Base-by-base conservation (phyloP, 2,329 filamentous ascomycete genomes). In the Neodidymelliopsis sp. region DNA sequence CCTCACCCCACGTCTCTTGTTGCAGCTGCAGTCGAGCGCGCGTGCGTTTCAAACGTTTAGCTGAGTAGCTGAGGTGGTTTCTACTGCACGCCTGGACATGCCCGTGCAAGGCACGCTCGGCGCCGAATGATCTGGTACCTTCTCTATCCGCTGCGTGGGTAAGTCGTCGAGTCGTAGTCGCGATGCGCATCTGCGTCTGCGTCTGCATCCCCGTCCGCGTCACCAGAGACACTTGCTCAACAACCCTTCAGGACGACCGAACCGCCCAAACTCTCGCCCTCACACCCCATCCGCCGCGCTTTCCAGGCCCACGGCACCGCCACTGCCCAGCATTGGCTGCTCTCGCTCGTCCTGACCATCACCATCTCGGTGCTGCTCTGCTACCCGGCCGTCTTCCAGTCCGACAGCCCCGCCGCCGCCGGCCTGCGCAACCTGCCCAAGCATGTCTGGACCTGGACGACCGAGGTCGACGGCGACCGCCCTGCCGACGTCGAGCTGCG, bases 371-470 rank as follows among this genome's bases (percentile, higher is more conserved):
- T 87, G 34, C 75, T 87, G 41, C 81, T 91, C 44, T 83, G 87
- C 53, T 92, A 90, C 63, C 88, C 88, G 6, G 86, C 90, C 42
- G 81, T 89, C 15, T 91, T 90, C 66, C 82, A 92, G 39, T 88
- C 88, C 70, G 86, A 83, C 65, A 86, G 89, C 70, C 86, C 88
- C 57, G 84, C 84, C 60, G 87, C 85, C 65, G 85, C 86, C 57
- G 83, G 86, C 18, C 87, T 87, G 37, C 87, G 85, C 41, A 88
- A 85, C 54, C 77, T 91, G 6, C 89, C 89, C 22, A 85, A 87
- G 64, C 87, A 92, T 81, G 88, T 89, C 59, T 93, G 89, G 89
- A 91, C 89, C 19, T 86, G 86, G 27, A 87, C 87, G 5, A 83
- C 84, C 51, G 83, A 86, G 20, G 76, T 89, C 43, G 74, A 81